Base-by-base conservation (phyloP, 345 rosid species). In the Salix koriyanagi region DNA sequence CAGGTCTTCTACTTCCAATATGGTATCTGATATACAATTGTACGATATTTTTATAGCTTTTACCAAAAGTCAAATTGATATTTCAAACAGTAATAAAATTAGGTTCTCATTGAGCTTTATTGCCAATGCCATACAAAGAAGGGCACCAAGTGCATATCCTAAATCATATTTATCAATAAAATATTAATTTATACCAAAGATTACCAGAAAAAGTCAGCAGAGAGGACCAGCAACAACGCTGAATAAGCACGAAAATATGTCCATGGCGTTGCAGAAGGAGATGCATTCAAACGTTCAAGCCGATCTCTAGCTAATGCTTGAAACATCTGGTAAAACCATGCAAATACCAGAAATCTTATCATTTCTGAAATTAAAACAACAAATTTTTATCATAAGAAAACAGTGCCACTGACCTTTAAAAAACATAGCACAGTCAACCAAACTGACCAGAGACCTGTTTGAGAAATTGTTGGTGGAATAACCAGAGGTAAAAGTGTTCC, bases 241-340 rank as follows among this genome's bases (percentile, higher is more conserved):
- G 97, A 90, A 83, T 91, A 93, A 71, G 92, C 96, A 36, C 97
- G 98, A 67, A 93, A 88, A 85, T 93, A 92, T 78, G 90, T 87
- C 97, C 97, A 90, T 1, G 94, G 92, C 26, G 89, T 88, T 74
- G 95, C 92, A 73, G 97, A 88, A 79, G 98, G 99, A 81, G 99
- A 96, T 69, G 99, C 94, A 85, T 96, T 93, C 87, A 96, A 81
- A 64, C 91, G 89, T 77, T 96, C 99, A 79, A 96, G 94, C 71
- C 99, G 92, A 85, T 96, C 99, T 85, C 97, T 91, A 72, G 93
- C 97, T 89, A 96, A 85, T 79, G 97, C 97, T 92, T 96, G 99
- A 90, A 93, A 93, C 99, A 93, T 92, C 99, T 92, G 86, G 61
- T 14, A 23, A 65, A 73, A 65, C 30, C 77, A 65, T 32, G 72